Evolutionary conservation across 768 basidiomycete genomes (phyloP).

Genomic region (Collybia sp.): DNA sequence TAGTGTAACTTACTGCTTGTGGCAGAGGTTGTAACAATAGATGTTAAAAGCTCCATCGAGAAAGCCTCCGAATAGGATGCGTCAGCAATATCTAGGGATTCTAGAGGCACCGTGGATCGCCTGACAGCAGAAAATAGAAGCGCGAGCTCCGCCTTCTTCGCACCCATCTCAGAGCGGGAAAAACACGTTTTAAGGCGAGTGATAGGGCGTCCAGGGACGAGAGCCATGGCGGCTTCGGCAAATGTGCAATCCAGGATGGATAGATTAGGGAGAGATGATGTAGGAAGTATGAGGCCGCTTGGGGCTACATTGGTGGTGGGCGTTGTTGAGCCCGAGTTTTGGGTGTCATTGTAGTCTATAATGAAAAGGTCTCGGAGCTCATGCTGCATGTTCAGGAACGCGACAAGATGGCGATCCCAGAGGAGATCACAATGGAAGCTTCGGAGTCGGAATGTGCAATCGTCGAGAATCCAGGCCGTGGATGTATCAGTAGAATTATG

Average conservation of each 20-base stretch:
- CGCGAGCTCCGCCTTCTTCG: conserved; percentile 49
- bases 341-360: conserved; percentile 34
- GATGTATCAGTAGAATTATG: conserved; percentile 28
- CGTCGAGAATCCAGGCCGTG: conserved; percentile 34
- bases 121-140: conserved; percentile 42
- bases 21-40: conserved; percentile 29
- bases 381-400: conserved; percentile 45
- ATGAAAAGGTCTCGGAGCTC: conserved; percentile 47
- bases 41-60: conserved; percentile 45
- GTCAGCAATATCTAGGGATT: conserved; percentile 59
- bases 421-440: conserved; percentile 62
- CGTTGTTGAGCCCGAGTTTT: conserved; percentile 13
- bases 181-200: conserved; percentile 67
- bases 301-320: conserved; percentile 19
- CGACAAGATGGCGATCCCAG: conserved; percentile 54
- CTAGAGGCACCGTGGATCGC: conserved; percentile 37
- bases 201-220: conserved; percentile 56
- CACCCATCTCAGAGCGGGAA: conserved; percentile 40
- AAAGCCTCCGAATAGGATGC: conserved; percentile 51
- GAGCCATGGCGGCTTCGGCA: conserved; percentile 51
- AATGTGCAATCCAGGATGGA: conserved; percentile 64
- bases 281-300: conserved; percentile 16
- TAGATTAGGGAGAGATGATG: conserved; percentile 40
- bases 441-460: conserved; percentile 48
- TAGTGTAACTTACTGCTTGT: conserved; percentile 42